Conservation (phyloP, 2,329 filamentous ascomycete species). For the Monosporascus sp. region DNA sequence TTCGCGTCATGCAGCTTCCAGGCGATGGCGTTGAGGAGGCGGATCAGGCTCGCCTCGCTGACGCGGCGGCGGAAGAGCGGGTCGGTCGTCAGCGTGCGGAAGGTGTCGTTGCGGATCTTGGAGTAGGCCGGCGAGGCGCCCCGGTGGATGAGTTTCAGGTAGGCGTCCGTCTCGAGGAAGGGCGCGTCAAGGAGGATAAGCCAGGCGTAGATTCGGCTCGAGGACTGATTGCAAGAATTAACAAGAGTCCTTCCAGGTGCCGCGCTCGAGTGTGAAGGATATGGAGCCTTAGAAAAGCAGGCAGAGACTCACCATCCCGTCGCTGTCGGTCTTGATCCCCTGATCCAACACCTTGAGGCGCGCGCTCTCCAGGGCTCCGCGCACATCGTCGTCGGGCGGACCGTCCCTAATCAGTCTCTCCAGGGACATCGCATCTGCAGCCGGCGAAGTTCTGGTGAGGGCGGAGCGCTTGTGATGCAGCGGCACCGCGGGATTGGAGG, state of each 20-base stretch:
- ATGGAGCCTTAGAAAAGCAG: constrained; percentile 1
- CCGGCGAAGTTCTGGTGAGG: constrained; percentile 41
- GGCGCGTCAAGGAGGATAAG: constrained; percentile 86
- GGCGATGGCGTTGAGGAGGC: constrained; percentile 88
- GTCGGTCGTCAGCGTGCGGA: constrained; percentile 92
- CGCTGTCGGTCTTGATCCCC: constrained; percentile 70
- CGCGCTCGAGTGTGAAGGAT: too few species aligned
- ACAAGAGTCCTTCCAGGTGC: too few species aligned
- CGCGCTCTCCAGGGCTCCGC: constrained; percentile 63
- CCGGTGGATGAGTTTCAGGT: constrained; percentile 85
- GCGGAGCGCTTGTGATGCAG: constrained; percentile 36
- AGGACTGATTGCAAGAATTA: constrained; percentile 55
- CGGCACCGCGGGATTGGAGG: constrained; percentile 33
- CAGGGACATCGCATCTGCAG: constrained; percentile 56
- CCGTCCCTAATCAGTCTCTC: constrained; percentile 78
- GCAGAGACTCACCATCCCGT: constrained; percentile 65
- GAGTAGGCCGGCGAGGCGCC: constrained; percentile 91
- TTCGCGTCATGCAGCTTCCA: constrained; percentile 86
- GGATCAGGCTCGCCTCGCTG: constrained; percentile 90
- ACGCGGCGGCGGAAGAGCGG: constrained; percentile 95
- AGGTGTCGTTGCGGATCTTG: constrained; percentile 98
- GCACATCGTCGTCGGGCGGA: constrained; percentile 65
- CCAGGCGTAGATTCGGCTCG: constrained; percentile 93
- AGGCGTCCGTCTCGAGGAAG: constrained; percentile 78
- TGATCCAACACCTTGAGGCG: constrained; percentile 70